A percentile compares a stretch with the other conserved stretches of the same genome.
These are phyloP conservation scores for Trichoderma breve DNA, from an alignment of 2,329 filamentous ascomycete genomes.

Conservation along the genomic window DNA sequence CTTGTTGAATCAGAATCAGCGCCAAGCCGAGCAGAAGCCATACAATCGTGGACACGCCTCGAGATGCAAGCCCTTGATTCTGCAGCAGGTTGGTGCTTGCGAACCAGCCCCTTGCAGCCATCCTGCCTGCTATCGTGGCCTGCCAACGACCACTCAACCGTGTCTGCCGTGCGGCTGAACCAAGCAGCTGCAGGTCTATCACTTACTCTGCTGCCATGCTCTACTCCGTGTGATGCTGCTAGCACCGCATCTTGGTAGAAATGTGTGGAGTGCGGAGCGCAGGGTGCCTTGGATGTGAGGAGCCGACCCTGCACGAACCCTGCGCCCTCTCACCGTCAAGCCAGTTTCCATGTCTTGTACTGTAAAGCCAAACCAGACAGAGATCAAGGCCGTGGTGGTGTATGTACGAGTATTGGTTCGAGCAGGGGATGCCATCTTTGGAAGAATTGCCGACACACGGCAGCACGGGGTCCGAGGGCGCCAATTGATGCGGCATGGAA, in stretches of 20 bases:
- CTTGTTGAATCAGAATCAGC: neutral
- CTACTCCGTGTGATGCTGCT: neutral
- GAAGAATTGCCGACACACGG: neutral
- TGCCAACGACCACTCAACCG: neutral
- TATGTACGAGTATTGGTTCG: neutral
- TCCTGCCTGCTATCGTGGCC: neutral
- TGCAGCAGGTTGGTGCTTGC: neutral
- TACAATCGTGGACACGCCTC: slow-evolving; percentile 6
- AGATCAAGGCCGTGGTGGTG: neutral
- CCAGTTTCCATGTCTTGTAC: neutral
- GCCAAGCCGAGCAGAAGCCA: neutral
- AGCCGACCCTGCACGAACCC: slow-evolving; percentile 1
- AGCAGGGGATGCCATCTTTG: slow-evolving; percentile 3
- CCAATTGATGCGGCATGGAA: neutral
- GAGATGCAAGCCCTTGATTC: neutral
- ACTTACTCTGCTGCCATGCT: neutral
- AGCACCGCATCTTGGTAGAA: neutral
- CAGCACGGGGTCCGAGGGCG: neutral
- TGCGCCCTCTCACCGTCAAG: slow-evolving; percentile 7
- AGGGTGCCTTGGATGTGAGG: neutral
- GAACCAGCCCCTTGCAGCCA: neutral
- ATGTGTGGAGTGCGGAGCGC: neutral
- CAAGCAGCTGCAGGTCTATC: neutral
- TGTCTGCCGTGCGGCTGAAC: neutral
- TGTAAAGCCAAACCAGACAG: neutral